These are phyloP conservation scores for Carnegiea gigantea DNA, from an alignment of 179 eudicot species.

Conservation along the genomic window DNA sequence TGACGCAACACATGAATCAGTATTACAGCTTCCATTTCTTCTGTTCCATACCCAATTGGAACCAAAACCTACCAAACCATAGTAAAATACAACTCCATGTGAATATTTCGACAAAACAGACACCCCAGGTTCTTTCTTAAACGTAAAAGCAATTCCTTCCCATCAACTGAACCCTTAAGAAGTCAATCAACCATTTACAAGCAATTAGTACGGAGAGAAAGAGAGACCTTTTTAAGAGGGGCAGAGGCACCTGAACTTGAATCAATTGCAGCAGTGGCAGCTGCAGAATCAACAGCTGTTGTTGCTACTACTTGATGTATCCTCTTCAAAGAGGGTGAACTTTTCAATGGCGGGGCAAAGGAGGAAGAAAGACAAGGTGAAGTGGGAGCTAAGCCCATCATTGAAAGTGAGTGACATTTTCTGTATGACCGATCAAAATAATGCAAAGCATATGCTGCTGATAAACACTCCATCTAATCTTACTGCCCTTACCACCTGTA, in stretches of 20 bases:
- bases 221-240: constrained; percentile 48
- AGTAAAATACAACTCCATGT: neutral
- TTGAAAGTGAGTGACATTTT: constrained; percentile 20
- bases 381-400: constrained; percentile 1
- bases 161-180: neutral
- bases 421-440: constrained; percentile 11
- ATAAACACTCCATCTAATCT: constrained; percentile 27
- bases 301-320: constrained; percentile 10
- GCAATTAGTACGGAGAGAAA: neutral
- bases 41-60: constrained; percentile 92
- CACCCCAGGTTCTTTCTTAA: neutral
- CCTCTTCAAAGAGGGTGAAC: constrained; percentile 18
- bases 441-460: constrained; percentile 21
- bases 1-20: constrained; percentile 69
- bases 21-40: constrained; percentile 93
- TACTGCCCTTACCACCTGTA: neutral
- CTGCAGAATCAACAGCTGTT: constrained; percentile 18
- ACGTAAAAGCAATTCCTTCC: neutral
- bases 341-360: constrained; percentile 20
- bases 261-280: constrained; percentile 11
- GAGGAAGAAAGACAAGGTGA: neutral
- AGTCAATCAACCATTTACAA: neutral
- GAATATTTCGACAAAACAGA: neutral
- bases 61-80: constrained; percentile 59
- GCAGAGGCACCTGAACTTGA: constrained; percentile 16